Base-by-base conservation (phyloP, 805 yeast genomes). In the Candida glaebosa region DNA sequence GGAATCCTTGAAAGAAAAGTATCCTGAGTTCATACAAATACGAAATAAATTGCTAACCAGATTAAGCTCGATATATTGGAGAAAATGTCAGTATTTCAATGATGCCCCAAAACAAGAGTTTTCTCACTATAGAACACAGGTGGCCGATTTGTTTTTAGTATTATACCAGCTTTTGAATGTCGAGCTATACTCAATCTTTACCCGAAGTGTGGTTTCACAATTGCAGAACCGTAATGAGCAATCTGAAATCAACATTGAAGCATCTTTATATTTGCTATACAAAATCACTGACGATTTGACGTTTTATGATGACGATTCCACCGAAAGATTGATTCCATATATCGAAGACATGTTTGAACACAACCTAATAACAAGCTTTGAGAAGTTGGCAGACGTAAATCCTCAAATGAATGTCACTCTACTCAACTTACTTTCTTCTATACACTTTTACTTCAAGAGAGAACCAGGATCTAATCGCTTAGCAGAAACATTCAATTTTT, bases 141-240 rank as follows among this genome's bases (percentile, higher is more conserved):
- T 84, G 7, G 76, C 83, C 1, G 98, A 93, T 50, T 69, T 90
- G 30, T 77, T 87, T 48, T 93, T 88, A 41, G 69, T 79, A 0
- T 61, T 83, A 1, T 87, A 83, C 65, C 77, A 88, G 1, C 67
- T 86, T 4, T 68, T 87, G 28, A 87, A 85, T 30, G 41, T 58
- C 0, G 63, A 71, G 1, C 58, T 87, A 28, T 77, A 76, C 47
- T 37, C 48, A 10, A 25, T 28, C 3, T 40, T 47, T 9, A 41
- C 46, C 24, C 39, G 35, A 3, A 31, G 39, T 15, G 34, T 47
- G 1, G 20, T 20, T 7, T 9, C 16, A 9, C 38, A 41, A 28
- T 36, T 38, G 20, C 31, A 31, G 16, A 17, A 24, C n/a, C 24
- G 15, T 10, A 10, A 25, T 16, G 38, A 38, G 28, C 25, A 33